phyloP scores from a whole-genome alignment of 2,329 filamentous ascomycete genomes.

The Fusarium sp. region DNA sequence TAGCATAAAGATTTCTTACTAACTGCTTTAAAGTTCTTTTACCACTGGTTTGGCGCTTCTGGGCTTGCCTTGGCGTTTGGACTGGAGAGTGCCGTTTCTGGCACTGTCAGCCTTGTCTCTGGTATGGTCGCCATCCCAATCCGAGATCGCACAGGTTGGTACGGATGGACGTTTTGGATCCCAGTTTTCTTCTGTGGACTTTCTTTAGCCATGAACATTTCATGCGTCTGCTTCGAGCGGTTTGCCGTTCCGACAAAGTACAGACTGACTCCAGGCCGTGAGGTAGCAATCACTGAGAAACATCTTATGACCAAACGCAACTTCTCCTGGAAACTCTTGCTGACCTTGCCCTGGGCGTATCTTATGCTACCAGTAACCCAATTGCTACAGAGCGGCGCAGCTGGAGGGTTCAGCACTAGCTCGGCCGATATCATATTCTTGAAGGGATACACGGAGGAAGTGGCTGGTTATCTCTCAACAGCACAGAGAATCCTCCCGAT shows the following conservation, averaged over 20 bases:
- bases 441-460: background rate
- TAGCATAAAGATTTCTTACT: accelerated
- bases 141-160: background rate
- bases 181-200: background rate
- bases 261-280: background rate
- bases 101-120: background rate
- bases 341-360: background rate
- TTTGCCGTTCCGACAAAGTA: background rate
- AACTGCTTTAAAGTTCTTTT: background rate
- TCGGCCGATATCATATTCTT: background rate
- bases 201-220: background rate
- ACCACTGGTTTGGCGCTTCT: background rate
- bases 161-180: background rate
- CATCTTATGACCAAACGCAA: background rate
- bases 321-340: background rate
- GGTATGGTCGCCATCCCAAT: background rate
- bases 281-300: background rate
- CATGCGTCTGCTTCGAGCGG: background rate
- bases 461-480: background rate
- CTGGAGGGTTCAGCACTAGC: background rate
- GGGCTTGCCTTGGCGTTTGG: background rate
- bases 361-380: background rate
- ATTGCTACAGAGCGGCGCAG: background rate
- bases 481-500: background rate
- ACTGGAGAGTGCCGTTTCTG: background rate